Evolutionary conservation across 345 rosid genomes (phyloP).

Genomic region (Populus nigra): DNA sequence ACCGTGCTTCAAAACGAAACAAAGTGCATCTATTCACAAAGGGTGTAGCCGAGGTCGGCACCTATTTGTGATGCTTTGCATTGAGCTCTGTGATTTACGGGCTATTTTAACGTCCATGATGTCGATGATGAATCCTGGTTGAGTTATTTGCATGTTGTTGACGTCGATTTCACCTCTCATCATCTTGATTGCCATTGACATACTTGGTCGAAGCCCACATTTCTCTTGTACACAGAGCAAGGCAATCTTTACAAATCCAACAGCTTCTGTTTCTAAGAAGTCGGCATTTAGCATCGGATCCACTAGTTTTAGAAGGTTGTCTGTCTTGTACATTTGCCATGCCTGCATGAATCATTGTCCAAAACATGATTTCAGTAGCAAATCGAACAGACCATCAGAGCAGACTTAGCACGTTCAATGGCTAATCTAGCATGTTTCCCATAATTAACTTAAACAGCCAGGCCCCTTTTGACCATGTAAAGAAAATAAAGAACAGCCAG

Average conservation of each 20-base stretch:
- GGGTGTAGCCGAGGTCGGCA: not conserved
- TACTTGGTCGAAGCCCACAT: conserved; percentile 19
- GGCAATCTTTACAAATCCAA: conserved; percentile 23
- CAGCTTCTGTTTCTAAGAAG: conserved; percentile 24
- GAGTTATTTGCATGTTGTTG: not conserved
- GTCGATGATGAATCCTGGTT: conserved; percentile 23
- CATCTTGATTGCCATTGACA: conserved; percentile 32
- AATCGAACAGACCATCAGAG: not conserved
- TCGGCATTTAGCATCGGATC: conserved; percentile 26
- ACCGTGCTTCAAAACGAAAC: not conserved
- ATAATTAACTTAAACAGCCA: not conserved
- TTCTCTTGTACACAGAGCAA: conserved; percentile 37
- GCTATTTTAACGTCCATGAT: conserved; percentile 26
- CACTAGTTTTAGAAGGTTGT: conserved; percentile 21
- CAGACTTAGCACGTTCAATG: not conserved
- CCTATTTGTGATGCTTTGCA: not conserved
- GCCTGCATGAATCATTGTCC: conserved; percentile 25
- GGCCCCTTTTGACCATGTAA: not conserved
- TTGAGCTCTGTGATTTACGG: not conserved
- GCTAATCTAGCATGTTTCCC: not conserved
- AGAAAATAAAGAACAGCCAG: not conserved
- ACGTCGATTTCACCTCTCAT: conserved; percentile 26
- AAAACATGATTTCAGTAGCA: not conserved
- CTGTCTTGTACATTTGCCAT: conserved; percentile 32
- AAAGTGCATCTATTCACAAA: not conserved